phyloP scores from a whole-genome alignment of 441 rosid genomes.

The Francoa sonchifolia region DNA sequence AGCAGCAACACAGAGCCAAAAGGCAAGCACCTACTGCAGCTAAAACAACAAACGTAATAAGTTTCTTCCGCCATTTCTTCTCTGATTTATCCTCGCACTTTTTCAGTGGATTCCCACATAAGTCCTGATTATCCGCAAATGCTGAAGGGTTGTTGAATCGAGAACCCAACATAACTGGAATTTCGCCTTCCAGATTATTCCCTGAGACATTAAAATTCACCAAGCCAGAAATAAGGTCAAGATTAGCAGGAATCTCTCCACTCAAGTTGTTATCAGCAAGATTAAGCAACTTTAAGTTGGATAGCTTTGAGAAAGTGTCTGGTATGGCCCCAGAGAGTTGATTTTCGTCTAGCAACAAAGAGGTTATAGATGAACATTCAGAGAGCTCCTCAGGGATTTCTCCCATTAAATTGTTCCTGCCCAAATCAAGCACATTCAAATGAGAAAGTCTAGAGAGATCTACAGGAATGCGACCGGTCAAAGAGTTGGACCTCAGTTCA shows the following conservation, averaged over 20 bases:
- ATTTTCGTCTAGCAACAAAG: conserved; percentile 49
- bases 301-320: conserved; percentile 35
- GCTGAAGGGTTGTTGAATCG: conserved; percentile 50
- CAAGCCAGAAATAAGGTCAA: conserved; percentile 35
- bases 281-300: conserved; percentile 50
- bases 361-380: conserved; percentile 31
- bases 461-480: conserved; percentile 55
- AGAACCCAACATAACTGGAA: conserved; percentile 47
- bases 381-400: conserved; percentile 51
- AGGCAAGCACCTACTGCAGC: conserved; percentile 50
- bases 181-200: conserved; percentile 62
- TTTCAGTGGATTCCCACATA: conserved; percentile 69
- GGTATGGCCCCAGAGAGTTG: conserved; percentile 66
- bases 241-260: conserved; percentile 60
- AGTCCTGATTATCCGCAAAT: conserved; percentile 41
- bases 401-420: conserved; percentile 60
- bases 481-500: conserved; percentile 48
- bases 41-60: conserved; percentile 47
- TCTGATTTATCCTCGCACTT: conserved; percentile 33
- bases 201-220: conserved; percentile 61
- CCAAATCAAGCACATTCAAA: conserved; percentile 53
- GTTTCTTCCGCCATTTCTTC: conserved; percentile 37
- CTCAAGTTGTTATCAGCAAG: conserved; percentile 69
- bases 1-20: conserved; percentile 68
- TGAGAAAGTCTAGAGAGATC: conserved; percentile 50